Base-by-base conservation (phyloP, 2,329 filamentous ascomycete genomes). In the Scleromitrula shiraiana region DNA sequence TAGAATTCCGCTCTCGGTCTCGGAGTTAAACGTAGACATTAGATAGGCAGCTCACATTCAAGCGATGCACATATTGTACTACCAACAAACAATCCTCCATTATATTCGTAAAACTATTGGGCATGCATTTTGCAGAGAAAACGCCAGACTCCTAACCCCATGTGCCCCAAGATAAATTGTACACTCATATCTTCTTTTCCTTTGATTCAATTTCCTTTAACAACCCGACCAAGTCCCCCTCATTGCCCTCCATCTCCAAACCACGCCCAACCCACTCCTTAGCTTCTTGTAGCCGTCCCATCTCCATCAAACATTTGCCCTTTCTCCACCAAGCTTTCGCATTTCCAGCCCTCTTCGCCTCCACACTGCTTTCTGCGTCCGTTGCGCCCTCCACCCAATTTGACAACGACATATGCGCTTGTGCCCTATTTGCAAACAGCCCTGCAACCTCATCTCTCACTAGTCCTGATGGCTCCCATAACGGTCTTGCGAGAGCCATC, bases 301-400 rank as follows among this genome's bases (percentile, higher is more conserved):
- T 97, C 78, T 98, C 93, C 56, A 84, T 69, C 63, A 97, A 68
- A 64, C 88, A 94, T 70, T 81, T 82, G 8, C 87, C 93, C 53
- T 87, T 75, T 53, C 93, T 75, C 83, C 88, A 96, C 88, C 91
- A 97, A 0, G 83, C 90, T 78, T 97, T 97, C 1, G 87, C 82
- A 66, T 98, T 97, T 32, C 85, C 89, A 35, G 83, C 77, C 56
- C 82, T 78, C 74, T 91, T 90, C 53, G 88, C 82, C 73, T 95
- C 90, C 36, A 95, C 84, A 64, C 87, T 93, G 24, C 82, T 78
- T 70, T 94, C 85, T 4, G 89, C 90, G 68, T 98, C 93, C 5
- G 88, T 75, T n/a, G 84, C 78, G 5, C 81, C 93, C 69, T 93
- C 88, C 0, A 86, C 76, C 90, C 91, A 97, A 57, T 76, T 76